Evolutionary conservation across 495 filamentous ascomycete genomes (phyloP).

Genomic region (Hypomontagnella submonticulosa): DNA sequence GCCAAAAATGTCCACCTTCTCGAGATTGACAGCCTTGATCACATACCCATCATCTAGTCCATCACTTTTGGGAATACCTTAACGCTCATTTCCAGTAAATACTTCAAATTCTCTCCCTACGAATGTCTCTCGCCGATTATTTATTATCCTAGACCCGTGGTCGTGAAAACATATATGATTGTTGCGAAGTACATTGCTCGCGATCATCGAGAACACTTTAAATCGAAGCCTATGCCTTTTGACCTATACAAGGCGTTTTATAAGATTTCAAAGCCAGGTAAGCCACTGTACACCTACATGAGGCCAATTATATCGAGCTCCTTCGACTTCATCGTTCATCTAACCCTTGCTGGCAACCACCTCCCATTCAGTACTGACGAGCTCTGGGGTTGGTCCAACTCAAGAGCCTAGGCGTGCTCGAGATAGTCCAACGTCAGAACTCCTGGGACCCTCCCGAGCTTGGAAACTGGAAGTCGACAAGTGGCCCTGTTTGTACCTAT

Average conservation of each 20-base stretch:
- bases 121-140: neutral
- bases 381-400: constrained; percentile 44
- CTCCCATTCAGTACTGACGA: constrained; percentile 33
- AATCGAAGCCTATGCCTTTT: neutral
- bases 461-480: no score
- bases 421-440: constrained; percentile 36
- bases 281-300: constrained; percentile 35
- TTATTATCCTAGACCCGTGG: neutral
- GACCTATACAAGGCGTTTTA: constrained; percentile 8
- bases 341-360: constrained; percentile 37
- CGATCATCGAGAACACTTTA: neutral
- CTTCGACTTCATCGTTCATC: constrained; percentile 45
- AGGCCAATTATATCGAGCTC: constrained; percentile 30
- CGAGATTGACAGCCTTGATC: constrained; percentile 10
- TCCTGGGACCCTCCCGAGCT: neutral
- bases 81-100: constrained; percentile 11
- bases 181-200: constrained; percentile 3
- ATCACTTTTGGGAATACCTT: constrained; percentile 35
- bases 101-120: neutral
- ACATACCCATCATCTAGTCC: constrained; percentile 31
- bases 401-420: constrained; percentile 48
- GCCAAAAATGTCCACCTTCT: constrained; percentile 27
- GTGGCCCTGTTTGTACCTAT: no score
- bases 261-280: constrained; percentile 19
- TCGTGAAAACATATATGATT: no score